These are phyloP conservation scores for Candida quercuum DNA, from an alignment of 805 yeast species.

Conservation along the genomic window DNA sequence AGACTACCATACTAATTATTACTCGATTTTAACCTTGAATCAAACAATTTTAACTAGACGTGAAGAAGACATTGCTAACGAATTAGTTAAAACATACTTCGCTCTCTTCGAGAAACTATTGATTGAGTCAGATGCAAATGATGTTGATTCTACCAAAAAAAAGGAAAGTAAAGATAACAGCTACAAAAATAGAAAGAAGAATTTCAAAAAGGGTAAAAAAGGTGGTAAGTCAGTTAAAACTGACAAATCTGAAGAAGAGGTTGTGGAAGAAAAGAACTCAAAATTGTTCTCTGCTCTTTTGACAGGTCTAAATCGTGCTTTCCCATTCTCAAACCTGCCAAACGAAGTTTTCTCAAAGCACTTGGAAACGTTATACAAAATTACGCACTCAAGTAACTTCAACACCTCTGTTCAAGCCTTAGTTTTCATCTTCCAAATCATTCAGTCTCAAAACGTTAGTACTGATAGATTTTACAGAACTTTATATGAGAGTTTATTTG, in stretches of 20 bases:
- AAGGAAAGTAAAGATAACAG: constrained; percentile 37
- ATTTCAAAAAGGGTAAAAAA: constrained; percentile 75
- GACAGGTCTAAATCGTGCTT: constrained; percentile 94
- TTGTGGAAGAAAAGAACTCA: constrained; percentile 73
- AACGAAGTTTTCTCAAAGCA: constrained; percentile 68
- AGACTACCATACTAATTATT: constrained; percentile 86
- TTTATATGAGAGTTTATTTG: constrained; percentile 82
- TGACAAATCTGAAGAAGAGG: constrained; percentile 58
- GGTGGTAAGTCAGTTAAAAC: constrained; percentile 79
- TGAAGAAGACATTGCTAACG: constrained; percentile 80
- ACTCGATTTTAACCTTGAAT: constrained; percentile 80
- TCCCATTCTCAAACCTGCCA: constrained; percentile 81
- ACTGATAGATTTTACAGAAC: constrained; percentile 78
- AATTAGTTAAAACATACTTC: constrained; percentile 77
- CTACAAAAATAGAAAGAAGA: constrained; percentile 64
- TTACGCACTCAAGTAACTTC: constrained; percentile 91
- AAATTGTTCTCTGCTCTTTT: constrained; percentile 84
- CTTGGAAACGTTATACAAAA: constrained; percentile 77
- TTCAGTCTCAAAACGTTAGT: constrained; percentile 50
- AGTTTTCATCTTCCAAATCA: constrained; percentile 76
- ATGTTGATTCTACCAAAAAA: constrained; percentile 31
- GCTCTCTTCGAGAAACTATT: constrained; percentile 80
- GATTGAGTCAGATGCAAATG: constrained; percentile 53
- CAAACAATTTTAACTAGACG: constrained; percentile 83
- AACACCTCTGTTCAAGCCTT: constrained; percentile 92